Base-by-base conservation (phyloP, 2,329 filamentous ascomycete species). In the Microcyclospora tardicrescens region DNA sequence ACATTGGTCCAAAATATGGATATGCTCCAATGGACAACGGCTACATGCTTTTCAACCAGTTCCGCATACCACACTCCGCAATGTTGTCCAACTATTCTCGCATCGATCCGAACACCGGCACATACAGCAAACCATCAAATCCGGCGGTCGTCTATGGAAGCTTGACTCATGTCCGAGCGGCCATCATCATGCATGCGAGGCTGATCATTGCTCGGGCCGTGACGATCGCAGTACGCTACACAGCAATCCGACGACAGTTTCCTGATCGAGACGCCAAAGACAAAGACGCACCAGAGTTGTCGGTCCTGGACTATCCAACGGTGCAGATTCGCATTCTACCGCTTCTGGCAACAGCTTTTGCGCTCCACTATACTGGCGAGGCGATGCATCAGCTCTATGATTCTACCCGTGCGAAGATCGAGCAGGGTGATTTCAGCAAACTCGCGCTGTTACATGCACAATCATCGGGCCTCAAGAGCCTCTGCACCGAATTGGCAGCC, bases 1-100 rank as follows among this genome's bases (percentile, higher is more conserved):
- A 72, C 43, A 71, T 72, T 45, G 69, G 69, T 2, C 66, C 68
- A n/a, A 72, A 72, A 41, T 71, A 72, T 48, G 69, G 35, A 4
- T 32, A 32, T 15, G 30, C 30, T n/a, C 30, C 30, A 6, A 69
- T 69, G 67, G 66, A 72, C 42, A 71, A 71, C 40, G 68, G 65
- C 0, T 72, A 72, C 50, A 67, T 71, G 64, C 59, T 72, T 4
- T 71, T 72, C 53, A 54, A 71, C 41, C 56, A 67, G 32, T 60
- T 62, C 45, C 56, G 62, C 24, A 55, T 71, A 4, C 64, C 67
- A 10, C 64, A 68, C 51, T 64, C 61, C 29, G 67, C 67, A 11
- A 63, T 72, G 58, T 54, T 72, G 8, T 65, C 63, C 8, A 60
- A 64, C 24, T 72, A 72, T 50, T 67, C 63, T 1, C 56, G 62